These are phyloP conservation scores for Ophiostoma populinum DNA, from an alignment of 2,329 filamentous ascomycete species.

Conservation along the genomic window DNA sequence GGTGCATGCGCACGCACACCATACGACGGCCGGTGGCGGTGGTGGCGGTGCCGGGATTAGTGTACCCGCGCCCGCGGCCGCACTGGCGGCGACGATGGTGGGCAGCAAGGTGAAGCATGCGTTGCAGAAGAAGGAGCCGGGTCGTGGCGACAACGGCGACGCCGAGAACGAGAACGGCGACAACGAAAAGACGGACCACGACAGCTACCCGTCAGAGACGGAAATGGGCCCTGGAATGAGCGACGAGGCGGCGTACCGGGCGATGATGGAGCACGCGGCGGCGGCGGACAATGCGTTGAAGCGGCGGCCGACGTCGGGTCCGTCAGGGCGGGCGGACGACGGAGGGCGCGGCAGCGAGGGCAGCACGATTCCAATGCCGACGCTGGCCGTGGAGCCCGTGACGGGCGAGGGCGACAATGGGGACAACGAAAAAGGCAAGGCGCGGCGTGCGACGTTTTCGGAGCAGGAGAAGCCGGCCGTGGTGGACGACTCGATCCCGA, in stretches of 20 bases:
- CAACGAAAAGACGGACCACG: conserved; percentile 8
- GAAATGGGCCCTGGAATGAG: conserved; percentile 11
- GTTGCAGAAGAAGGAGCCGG: conserved; percentile 1
- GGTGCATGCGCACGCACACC: too few relatives aligned
- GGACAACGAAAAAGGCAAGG: conserved; percentile 11
- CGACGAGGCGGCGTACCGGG: conserved; percentile 9
- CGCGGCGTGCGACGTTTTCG: conserved; percentile 38
- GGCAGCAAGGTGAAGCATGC: conserved; percentile 19
- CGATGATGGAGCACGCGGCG: conserved; percentile 16
- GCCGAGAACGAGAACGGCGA: conserved; percentile 11
- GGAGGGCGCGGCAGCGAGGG: too few relatives aligned
- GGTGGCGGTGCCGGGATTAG: conserved; percentile 22
- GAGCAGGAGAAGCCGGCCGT: conserved; percentile 28
- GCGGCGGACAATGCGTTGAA: conserved; percentile 16
- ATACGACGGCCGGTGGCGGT: conserved; percentile 12
- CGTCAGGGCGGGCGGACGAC: conserved; percentile 3
- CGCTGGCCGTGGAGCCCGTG: neutral
- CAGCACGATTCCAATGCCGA: too few relatives aligned
- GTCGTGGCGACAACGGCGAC: neutral
- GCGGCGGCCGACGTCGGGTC: conserved; percentile 6
- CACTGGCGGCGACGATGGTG: conserved; percentile 18
- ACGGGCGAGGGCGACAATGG: conserved; percentile 9
- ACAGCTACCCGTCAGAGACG: conserved; percentile 14
- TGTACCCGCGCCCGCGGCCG: conserved; percentile 23
- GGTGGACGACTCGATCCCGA: conserved; percentile 31